Evolutionary conservation across 2,329 filamentous ascomycete genomes (phyloP).

Genomic region (Xylaria polymorpha): DNA sequence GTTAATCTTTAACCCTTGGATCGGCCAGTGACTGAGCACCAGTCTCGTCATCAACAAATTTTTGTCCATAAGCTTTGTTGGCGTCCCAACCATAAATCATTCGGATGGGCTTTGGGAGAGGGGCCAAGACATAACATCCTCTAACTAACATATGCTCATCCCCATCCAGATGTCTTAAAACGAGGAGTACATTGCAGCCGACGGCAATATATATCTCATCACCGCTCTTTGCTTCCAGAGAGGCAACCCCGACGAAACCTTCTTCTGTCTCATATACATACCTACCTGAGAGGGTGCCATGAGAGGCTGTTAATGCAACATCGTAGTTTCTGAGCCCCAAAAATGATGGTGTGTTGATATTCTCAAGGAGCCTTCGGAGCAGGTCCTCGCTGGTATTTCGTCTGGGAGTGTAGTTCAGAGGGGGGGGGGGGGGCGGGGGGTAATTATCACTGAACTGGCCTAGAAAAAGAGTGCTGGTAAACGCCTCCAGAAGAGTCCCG

Average conservation of each 20-base stretch:
- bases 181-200: not conserved
- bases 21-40: not conserved
- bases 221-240: not conserved
- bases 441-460: not conserved
- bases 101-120: not conserved
- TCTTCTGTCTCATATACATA: not conserved
- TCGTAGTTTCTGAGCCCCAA: no score
- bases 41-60: not conserved
- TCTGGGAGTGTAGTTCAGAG: not conserved
- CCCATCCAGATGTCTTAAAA: not conserved
- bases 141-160: not conserved
- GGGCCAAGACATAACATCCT: not conserved
- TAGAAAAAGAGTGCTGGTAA: not conserved
- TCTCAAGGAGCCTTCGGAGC: not conserved
- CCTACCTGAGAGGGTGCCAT: not conserved
- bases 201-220: not conserved
- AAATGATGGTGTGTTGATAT: not conserved
- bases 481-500: not conserved
- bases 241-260: not conserved
- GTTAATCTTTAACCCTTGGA: not conserved
- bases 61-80: not conserved
- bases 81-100: not conserved
- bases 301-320: not conserved
- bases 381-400: not conserved
- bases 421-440: not conserved